Evolutionary conservation across 805 yeast species (phyloP).

Genomic region (Candida sakaeoensis): DNA sequence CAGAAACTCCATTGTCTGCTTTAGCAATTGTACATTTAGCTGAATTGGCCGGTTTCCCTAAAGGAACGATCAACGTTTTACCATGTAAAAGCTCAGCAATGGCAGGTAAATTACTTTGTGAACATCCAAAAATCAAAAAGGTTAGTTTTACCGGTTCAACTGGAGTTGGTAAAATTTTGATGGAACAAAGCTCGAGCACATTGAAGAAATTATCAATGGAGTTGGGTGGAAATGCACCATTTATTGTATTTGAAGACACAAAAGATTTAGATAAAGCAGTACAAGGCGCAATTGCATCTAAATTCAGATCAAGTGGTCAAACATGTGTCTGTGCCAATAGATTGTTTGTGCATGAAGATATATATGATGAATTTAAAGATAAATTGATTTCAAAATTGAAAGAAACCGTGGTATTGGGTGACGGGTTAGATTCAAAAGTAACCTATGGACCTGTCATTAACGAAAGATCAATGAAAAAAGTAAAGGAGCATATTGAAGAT

Average conservation of each 20-base stretch:
- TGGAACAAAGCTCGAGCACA: conserved; percentile 54
- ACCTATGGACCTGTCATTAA: conserved; percentile 80
- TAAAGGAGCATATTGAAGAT: conserved; percentile 58
- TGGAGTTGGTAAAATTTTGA: conserved; percentile 54
- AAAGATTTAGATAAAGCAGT: conserved; percentile 51
- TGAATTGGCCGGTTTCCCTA: conserved; percentile 66
- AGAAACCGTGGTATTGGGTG: conserved; percentile 49
- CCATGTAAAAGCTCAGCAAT: conserved; percentile 45
- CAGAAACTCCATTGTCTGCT: conserved; percentile 72
- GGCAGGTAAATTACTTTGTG: conserved; percentile 53
- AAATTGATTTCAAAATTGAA: conserved; percentile 36
- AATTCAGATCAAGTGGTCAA: conserved; percentile 61
- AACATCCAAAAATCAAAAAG: conserved; percentile 45
- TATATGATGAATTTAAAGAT: conserved; percentile 46
- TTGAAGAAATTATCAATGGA: conserved; percentile 61
- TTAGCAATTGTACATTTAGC: conserved; percentile 61
- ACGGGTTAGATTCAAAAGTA: conserved; percentile 53
- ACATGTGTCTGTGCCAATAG: conserved; percentile 65
- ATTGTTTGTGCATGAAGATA: conserved; percentile 49
- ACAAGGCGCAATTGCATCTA: conserved; percentile 48
- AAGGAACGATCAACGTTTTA: conserved; percentile 63
- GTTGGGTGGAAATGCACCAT: conserved; percentile 67
- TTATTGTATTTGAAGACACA: conserved; percentile 59
- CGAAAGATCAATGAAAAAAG: conserved; percentile 57
- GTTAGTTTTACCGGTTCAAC: conserved; percentile 67